These are phyloP conservation scores for Infundibulicybe gibba DNA, from an alignment of 768 basidiomycete species.

Conservation along the genomic window DNA sequence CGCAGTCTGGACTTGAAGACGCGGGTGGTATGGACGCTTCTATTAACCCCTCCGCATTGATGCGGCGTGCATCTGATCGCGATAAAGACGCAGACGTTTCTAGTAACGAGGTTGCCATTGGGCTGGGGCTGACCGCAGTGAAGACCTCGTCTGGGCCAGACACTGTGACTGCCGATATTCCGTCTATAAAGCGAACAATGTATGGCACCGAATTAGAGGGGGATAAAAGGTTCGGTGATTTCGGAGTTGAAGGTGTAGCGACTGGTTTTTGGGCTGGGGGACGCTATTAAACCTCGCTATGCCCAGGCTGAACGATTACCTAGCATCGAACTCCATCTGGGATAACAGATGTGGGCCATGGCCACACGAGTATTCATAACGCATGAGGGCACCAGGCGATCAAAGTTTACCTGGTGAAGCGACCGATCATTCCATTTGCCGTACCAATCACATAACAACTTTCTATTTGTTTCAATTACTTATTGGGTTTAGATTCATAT, in stretches of 20 bases:
- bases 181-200: constrained; percentile 65
- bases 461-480: constrained; percentile 1
- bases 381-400: too few species aligned
- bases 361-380: too few species aligned
- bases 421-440: too few species aligned
- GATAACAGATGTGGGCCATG: too few species aligned
- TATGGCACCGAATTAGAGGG: constrained; percentile 81
- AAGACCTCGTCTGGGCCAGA: constrained; percentile 23
- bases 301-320: too few species aligned
- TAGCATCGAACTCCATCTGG: too few species aligned
- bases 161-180: constrained; percentile 20
- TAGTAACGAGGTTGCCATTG: constrained; percentile 45
- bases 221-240: constrained; percentile 84
- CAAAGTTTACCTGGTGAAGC: too few species aligned
- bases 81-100: constrained; percentile 23
- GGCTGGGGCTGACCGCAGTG: constrained; percentile 37
- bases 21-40: constrained; percentile 25
- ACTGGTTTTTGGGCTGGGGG: constrained; percentile 63
- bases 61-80: constrained; percentile 19
- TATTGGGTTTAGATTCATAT: constrained; percentile 5
- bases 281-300: constrained; percentile 37
- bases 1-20: constrained; percentile 21
- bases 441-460: too few species aligned
- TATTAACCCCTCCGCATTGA: constrained; percentile 37
- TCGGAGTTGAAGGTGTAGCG: constrained; percentile 77